Conservation (phyloP, 2,329 filamentous ascomycete species). For the Aureobasidium melanogenum region DNA sequence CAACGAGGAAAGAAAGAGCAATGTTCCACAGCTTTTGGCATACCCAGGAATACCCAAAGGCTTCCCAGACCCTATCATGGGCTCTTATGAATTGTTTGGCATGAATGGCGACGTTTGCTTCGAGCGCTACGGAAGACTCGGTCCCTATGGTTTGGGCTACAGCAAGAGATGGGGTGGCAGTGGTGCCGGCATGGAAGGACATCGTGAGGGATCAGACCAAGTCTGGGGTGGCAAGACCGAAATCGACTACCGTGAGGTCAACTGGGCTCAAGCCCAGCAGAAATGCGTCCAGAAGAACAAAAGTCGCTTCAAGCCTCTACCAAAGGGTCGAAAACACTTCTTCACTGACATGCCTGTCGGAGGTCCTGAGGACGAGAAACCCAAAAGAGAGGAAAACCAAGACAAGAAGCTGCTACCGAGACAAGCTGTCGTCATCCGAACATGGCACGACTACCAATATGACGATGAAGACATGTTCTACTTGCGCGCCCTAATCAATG, state of each 20-base stretch:
- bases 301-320: constrained; percentile 51
- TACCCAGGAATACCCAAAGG: constrained; percentile 72
- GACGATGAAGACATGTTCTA: constrained; percentile 73
- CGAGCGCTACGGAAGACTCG: constrained; percentile 79
- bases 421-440: constrained; percentile 72
- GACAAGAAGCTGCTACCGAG: constrained; percentile 39
- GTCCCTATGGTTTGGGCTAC: constrained; percentile 86
- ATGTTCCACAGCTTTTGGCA: constrained; percentile 61
- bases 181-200: constrained; percentile 76
- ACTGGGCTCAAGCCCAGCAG: constrained; percentile 72
- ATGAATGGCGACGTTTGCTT: constrained; percentile 84
- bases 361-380: constrained; percentile 16
- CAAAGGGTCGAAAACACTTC: constrained; percentile 27
- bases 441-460: constrained; percentile 74
- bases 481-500: constrained; percentile 70
- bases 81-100: constrained; percentile 75
- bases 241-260: constrained; percentile 67
- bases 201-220: constrained; percentile 67
- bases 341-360: constrained; percentile 32
- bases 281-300: constrained; percentile 64
- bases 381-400: constrained; percentile 13
- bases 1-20: constrained; percentile 55
- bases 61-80: constrained; percentile 75
- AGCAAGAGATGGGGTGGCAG: constrained; percentile 67
- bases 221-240: constrained; percentile 65